These are phyloP conservation scores for Verticillium dahliae DNA, from an alignment of 2,329 filamentous ascomycete genomes.

Conservation along the genomic window DNA sequence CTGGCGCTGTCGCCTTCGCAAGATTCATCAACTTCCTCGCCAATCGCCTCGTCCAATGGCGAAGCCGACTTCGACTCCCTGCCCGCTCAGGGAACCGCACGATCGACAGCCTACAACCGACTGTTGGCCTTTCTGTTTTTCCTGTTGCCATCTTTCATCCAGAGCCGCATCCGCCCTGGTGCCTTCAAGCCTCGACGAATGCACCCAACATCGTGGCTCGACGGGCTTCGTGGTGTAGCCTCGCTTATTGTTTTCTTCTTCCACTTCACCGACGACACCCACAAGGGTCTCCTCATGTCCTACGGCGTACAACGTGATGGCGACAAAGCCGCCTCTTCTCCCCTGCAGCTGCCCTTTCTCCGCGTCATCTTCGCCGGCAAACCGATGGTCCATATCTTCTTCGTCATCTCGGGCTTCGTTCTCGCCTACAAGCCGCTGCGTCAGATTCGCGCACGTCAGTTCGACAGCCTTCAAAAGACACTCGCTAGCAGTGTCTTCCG, in stretches of 20 bases:
- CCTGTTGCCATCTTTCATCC: slow-evolving; percentile 23
- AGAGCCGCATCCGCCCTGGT: slow-evolving; percentile 19
- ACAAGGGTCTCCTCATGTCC: slow-evolving; percentile 22
- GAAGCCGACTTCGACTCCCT: slow-evolving; percentile 4
- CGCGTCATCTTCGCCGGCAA: slow-evolving; percentile 36
- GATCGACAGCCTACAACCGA: neutral
- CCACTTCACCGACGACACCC: slow-evolving; percentile 37
- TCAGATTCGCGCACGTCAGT: slow-evolving; percentile 29
- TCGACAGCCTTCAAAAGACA: slow-evolving; percentile 26
- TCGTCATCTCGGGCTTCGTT: slow-evolving; percentile 43
- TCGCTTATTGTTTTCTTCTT: slow-evolving; percentile 41
- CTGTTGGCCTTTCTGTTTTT: slow-evolving; percentile 14
- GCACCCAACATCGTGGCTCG: slow-evolving; percentile 39
- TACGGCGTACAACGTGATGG: slow-evolving; percentile 25
- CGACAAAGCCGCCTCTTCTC: slow-evolving; percentile 21
- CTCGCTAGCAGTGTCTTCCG: slow-evolving; percentile 41
- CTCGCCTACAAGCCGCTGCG: slow-evolving; percentile 37
- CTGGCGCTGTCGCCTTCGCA: neutral
- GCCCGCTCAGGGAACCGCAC: neutral
- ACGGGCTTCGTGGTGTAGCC: slow-evolving; percentile 42
- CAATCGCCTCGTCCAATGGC: slow-evolving; percentile 4
- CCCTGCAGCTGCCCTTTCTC: slow-evolving; percentile 36
- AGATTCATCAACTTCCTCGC: neutral
- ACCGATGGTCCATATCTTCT: slow-evolving; percentile 45
- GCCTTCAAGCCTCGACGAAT: slow-evolving; percentile 13